Base-by-base conservation (phyloP, 2,329 filamentous ascomycete genomes). In the Colletotrichum filicis region DNA sequence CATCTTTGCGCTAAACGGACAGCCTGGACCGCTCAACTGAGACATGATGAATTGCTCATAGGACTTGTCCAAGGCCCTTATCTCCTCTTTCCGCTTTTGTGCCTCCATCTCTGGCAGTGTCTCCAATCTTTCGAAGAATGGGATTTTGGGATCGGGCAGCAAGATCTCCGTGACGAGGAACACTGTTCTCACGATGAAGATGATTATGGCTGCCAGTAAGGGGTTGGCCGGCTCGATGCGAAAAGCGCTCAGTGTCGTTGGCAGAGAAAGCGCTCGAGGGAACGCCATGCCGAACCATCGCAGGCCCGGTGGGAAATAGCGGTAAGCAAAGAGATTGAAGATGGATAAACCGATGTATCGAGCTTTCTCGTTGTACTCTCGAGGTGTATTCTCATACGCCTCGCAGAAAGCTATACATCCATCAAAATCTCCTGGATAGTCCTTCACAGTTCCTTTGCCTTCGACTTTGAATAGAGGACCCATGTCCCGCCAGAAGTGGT, bases 271-370 rank as follows among this genome's bases (percentile, higher is more conserved):
- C 16, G 57, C 5, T 5, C 42, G 57, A 2, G 37, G 28, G 12
- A 68, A 53, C 2, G 55, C 55, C 12, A 59, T 37, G 24, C 64
- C 64, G 2, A 67, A 26, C 64, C 64, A 67, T 11, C 64, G 64
- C 14, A 67, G 8, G 14, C 55, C 55, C 0, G 37, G 55, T 3
- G 64, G 64, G 24, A 67, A 67, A 28, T 67, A 67, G 9, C 55
- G 64, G 24, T 59, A 67, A 1, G 64, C 64, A 26, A 67, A 67
- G 14, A 67, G 37, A 22, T 60, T 60, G 64, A 59, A 67, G 7
- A 59, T 35, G 3, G 55, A 59, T 4, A 59, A 35, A 3, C 35
- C 64, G 28, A 59, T 24, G 14, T 52, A 49, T 3, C 37, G 55
- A 6, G 55, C 55, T 4, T 37, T 28, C 37, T 58, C 64, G 9